Evolutionary conservation across 257 asterid species (phyloP).

Genomic region (Solanum okadae): DNA sequence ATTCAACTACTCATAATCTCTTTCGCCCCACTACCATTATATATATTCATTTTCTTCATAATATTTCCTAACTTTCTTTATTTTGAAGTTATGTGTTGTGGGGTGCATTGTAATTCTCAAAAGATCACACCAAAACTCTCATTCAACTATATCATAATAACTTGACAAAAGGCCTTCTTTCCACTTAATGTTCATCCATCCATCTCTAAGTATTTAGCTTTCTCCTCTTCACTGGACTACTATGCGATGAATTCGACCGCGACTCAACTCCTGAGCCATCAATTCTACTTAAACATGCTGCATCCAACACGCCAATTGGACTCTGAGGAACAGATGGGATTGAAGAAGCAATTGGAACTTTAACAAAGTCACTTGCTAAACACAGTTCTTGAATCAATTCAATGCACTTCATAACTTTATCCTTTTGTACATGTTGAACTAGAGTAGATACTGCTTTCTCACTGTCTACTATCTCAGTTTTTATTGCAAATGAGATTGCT

Average conservation of each 20-base stretch:
- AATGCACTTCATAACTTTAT: constrained; percentile 23
- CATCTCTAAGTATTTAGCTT: too few species aligned
- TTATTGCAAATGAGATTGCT: constrained; percentile 24
- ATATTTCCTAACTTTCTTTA: not conserved
- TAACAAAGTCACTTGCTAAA: not conserved
- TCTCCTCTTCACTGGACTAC: too few species aligned
- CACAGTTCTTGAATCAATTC: constrained; percentile 12
- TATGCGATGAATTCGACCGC: too few species aligned
- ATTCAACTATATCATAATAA: not conserved
- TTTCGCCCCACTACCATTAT: not conserved
- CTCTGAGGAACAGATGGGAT: too few species aligned
- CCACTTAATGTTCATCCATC: not conserved
- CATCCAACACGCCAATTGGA: too few species aligned
- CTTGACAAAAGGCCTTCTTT: not conserved
- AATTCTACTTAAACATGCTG: too few species aligned
- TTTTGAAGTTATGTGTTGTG: not conserved
- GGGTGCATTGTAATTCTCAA: not conserved
- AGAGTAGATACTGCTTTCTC: constrained; percentile 20
- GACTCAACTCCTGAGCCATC: too few species aligned
- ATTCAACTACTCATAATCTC: too few species aligned
- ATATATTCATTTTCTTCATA: not conserved
- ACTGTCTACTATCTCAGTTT: constrained; percentile 12
- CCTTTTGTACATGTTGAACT: constrained; percentile 19
- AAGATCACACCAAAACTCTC: constrained; percentile 1
- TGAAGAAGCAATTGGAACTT: too few species aligned